Percentiles rank a stretch among this genome's conserved stretches.
Conservation (phyloP, 2,329 filamentous ascomycete genomes). For the Fusarium sp. region DNA sequence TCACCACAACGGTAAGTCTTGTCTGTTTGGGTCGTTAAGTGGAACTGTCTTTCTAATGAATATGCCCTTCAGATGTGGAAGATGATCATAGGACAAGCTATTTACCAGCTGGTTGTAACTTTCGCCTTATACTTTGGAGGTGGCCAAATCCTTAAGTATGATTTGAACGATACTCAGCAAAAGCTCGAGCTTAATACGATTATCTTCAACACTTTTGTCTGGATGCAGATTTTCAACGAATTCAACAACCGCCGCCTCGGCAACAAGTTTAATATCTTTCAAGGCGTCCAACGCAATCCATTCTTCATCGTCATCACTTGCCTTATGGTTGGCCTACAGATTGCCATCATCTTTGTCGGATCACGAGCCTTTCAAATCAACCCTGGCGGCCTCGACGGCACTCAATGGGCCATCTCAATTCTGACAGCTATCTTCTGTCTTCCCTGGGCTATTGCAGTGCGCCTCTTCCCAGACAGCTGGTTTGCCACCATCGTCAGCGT, state of each 20-base stretch:
- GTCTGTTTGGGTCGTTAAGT: no score
- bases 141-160: background rate
- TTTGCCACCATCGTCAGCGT: background rate
- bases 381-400: background rate
- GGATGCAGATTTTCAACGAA: constrained; percentile 78
- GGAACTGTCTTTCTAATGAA: no score
- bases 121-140: background rate
- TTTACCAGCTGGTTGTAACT: background rate
- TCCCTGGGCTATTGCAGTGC: background rate
- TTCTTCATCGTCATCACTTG: constrained; percentile 69
- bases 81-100: background rate
- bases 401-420: background rate
- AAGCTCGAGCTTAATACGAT: constrained; percentile 62
- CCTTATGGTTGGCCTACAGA: constrained; percentile 68
- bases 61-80: background rate
- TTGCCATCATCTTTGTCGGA: constrained; percentile 69
- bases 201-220: constrained; percentile 76
- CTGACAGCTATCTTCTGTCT: background rate
- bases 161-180: constrained; percentile 52
- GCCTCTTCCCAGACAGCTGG: background rate
- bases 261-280: constrained; percentile 72
- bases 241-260: constrained; percentile 73
- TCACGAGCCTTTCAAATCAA: background rate
- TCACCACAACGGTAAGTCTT: background rate
- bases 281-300: constrained; percentile 67